These are phyloP conservation scores for Pythium utonaiense DNA, from an alignment of 352 stramenopile genomes.

Conservation along the genomic window DNA sequence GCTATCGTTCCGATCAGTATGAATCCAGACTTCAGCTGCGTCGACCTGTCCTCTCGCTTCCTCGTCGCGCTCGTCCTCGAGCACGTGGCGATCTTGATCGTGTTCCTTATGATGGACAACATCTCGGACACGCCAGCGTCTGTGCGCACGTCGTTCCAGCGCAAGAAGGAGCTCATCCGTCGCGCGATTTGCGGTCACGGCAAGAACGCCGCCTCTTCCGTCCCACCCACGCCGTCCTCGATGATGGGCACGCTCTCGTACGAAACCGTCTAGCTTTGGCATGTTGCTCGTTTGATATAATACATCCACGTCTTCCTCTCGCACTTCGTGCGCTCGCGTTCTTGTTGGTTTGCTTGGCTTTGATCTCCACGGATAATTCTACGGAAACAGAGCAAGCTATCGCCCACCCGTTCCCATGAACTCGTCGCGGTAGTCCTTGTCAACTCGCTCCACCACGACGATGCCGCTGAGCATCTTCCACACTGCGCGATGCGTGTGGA, in stretches of 20 bases:
- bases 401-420: background rate
- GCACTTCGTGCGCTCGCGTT: too few species aligned
- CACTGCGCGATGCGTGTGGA: constrained; percentile 13
- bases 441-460: constrained; percentile 17
- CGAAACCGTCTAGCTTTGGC: constrained; percentile 17
- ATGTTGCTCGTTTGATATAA: constrained; percentile 9
- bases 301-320: constrained; percentile 9
- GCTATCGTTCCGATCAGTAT: constrained; percentile 39
- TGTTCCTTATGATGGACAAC: constrained; percentile 80
- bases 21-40: constrained; percentile 78
- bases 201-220: constrained; percentile 31
- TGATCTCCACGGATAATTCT: too few species aligned
- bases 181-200: constrained; percentile 75
- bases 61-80: constrained; percentile 76
- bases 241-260: constrained; percentile 11
- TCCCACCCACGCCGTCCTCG: constrained; percentile 26
- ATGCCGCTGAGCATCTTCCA: constrained; percentile 7
- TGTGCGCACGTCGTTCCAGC: constrained; percentile 76
- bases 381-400: too few species aligned
- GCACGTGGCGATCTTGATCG: constrained; percentile 63
- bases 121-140: constrained; percentile 74
- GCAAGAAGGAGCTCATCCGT: constrained; percentile 83
- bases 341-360: background rate
- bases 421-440: constrained; percentile 12
- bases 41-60: constrained; percentile 73